Conservation (phyloP, 2,329 filamentous ascomycete species). For the Exophiala oligosperma region DNA sequence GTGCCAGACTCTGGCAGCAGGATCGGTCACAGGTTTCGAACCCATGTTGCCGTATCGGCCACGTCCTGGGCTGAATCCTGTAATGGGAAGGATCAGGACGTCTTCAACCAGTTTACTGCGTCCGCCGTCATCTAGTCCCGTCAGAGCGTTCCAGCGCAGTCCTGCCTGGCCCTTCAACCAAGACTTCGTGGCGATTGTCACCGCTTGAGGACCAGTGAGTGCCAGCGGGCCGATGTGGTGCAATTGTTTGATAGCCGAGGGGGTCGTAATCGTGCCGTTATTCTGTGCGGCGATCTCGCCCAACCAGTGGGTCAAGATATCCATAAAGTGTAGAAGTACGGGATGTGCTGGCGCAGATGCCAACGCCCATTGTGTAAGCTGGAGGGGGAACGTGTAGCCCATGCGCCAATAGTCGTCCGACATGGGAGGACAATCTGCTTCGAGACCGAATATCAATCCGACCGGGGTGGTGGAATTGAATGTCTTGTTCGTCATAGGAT, state of each 20-base stretch:
- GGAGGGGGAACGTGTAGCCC: constrained; percentile 36
- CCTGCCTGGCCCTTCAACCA: constrained; percentile 30
- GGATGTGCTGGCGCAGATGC: constrained; percentile 33
- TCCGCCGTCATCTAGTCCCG: constrained; percentile 33
- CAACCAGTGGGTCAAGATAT: constrained; percentile 23
- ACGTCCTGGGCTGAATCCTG: constrained; percentile 35
- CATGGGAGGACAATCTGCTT: constrained; percentile 33
- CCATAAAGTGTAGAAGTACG: constrained; percentile 32
- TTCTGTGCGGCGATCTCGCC: constrained; percentile 12
- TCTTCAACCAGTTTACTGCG: constrained; percentile 34
- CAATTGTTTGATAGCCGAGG: constrained; percentile 18
- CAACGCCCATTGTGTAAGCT: constrained; percentile 37
- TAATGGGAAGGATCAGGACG: constrained; percentile 37
- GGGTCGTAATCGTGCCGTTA: constrained; percentile 4
- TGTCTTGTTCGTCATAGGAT: constrained; percentile 25
- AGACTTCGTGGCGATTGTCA: constrained; percentile 31
- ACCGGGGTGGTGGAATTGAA: constrained; percentile 30
- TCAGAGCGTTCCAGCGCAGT: constrained; percentile 35
- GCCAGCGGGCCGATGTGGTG: constrained; percentile 32
- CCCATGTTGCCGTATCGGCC: constrained; percentile 36
- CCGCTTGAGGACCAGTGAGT: constrained; percentile 35
- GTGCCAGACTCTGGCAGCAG: constrained; percentile 33
- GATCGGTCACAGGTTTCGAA: constrained; percentile 33
- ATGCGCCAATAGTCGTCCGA: constrained; percentile 36
- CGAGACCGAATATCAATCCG: constrained; percentile 34